Base-by-base conservation (phyloP, 2,329 filamentous ascomycete genomes). In the Clonostachys byssicola region DNA sequence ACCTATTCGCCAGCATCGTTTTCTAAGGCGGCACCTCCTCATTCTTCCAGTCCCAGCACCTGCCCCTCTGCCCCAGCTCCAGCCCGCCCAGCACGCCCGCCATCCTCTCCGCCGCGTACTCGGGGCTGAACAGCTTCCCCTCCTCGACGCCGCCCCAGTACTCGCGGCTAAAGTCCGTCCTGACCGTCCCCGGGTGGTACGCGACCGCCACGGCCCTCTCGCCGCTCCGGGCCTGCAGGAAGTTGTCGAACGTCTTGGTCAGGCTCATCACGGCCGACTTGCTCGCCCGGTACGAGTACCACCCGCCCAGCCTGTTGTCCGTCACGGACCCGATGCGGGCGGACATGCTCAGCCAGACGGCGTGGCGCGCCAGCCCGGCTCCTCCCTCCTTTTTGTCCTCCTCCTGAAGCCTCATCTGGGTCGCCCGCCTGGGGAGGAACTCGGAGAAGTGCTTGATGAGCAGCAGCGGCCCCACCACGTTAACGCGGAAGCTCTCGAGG, bases 181-280 rank as follows among this genome's bases (percentile, higher is more conserved):
- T 83, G 43, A 94, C 88, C 2, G 89, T 94, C 4, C 89, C 89
- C 2, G 89, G 89, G 65, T 94, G 89, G 58, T 94, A 75, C 10
- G 77, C 78, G 12, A 95, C 68, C 2, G 82, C 81, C 53, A 90
- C 72, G 0, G 86, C 87, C 45, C 79, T 81, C 1, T 78, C 76
- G 1, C 75, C 81, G 49, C 77, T 75, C 40, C 75, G 72, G 5
- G 75, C 70, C 35, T 65, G 65, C 34, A 94, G 66, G 58, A 83
- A 78, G 30, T 86, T 74, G 61, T 94, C 89, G 51, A 90, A 83
- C 7, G 79, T 86, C 66, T 84, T 88, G 8, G 81, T 80, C 12
- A 90, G 49, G 58, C 85, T 85, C 53, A 85, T 89, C 5, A 92
- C 81, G 3, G 77, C 88, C 0, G 88, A 81, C 65, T 94, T 95